phyloP scores from a whole-genome alignment of 495 filamentous ascomycete species.

The Penicillium subrubescens region DNA sequence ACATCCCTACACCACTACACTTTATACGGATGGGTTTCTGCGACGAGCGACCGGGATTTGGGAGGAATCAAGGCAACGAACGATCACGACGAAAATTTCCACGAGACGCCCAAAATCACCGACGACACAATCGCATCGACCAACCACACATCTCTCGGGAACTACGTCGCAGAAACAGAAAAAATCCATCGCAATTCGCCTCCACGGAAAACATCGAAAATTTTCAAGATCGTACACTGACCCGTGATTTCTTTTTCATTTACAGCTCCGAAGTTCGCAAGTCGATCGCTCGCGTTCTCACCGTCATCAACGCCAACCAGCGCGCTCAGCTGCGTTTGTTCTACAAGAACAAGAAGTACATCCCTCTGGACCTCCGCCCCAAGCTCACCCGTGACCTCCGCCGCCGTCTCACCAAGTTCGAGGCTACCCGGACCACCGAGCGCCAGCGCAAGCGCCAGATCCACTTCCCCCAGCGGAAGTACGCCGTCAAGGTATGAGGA shows the following conservation, averaged over 20 bases:
- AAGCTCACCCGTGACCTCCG: constrained; percentile 97
- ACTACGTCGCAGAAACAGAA: not conserved
- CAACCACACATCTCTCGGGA: not conserved
- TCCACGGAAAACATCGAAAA: constrained; percentile 8
- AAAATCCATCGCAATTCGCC: not conserved
- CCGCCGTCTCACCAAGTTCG: constrained; percentile 86
- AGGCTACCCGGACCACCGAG: constrained; percentile 75
- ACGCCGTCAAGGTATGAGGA: constrained; percentile 86
- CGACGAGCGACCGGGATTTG: constrained; percentile 6
- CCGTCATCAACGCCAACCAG: constrained; percentile 99
- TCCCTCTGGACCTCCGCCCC: constrained; percentile 92
- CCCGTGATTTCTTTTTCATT: constrained; percentile 19
- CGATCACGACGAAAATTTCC: constrained; percentile 9
- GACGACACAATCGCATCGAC: not conserved
- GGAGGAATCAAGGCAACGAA: constrained; percentile 10
- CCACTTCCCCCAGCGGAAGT: constrained; percentile 99
- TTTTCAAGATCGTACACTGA: constrained; percentile 27
- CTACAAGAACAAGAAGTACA: constrained; percentile 99
- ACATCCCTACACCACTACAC: constrained; percentile 11
- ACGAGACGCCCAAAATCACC: constrained; percentile 6
- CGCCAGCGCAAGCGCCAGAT: constrained; percentile 90
- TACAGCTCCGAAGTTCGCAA: constrained; percentile 97
- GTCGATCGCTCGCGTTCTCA: constrained; percentile 96
- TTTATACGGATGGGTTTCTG: constrained; percentile 21
- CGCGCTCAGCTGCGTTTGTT: constrained; percentile 95